These are phyloP conservation scores for Chaetomium sp. DNA, from an alignment of 2,329 filamentous ascomycete genomes.

Conservation along the genomic window DNA sequence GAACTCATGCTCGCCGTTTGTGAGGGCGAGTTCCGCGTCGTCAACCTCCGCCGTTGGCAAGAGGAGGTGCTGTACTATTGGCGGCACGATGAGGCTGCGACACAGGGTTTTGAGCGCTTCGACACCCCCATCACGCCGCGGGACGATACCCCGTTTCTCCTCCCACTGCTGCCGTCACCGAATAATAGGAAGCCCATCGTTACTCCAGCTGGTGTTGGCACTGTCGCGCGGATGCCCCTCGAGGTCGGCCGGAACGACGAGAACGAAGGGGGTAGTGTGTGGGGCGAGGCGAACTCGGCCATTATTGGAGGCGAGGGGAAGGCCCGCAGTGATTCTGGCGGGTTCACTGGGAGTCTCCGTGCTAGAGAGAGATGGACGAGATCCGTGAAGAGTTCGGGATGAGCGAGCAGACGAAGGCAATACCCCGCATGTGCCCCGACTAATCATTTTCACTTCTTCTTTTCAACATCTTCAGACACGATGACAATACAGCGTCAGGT, in stretches of 20 bases:
- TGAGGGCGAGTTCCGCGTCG: slow-evolving; percentile 27
- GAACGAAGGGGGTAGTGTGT: not conserved
- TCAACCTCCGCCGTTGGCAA: slow-evolving; percentile 35
- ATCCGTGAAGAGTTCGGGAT: slow-evolving; percentile 4
- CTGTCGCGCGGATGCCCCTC: not conserved
- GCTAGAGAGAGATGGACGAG: not conserved
- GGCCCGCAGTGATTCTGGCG: slow-evolving; percentile 9
- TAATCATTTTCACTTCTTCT: too few species aligned
- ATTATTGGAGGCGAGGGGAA: slow-evolving; percentile 5
- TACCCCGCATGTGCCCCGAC: too few species aligned
- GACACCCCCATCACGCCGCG: too few species aligned
- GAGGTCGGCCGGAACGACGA: not conserved
- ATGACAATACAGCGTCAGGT: too few species aligned
- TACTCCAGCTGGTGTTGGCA: too few species aligned
- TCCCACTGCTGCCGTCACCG: too few species aligned
- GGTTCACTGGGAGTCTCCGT: not conserved
- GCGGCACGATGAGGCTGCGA: slow-evolving; percentile 32
- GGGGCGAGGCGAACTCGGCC: slow-evolving; percentile 8
- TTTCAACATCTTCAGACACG: too few species aligned
- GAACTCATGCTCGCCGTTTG: slow-evolving; percentile 37
- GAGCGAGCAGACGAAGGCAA: not conserved
- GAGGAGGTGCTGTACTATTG: slow-evolving; percentile 36
- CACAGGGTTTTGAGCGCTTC: too few species aligned
- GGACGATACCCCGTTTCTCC: too few species aligned
- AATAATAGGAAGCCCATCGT: too few species aligned